Base-by-base conservation (phyloP, 1,284 basidiomycete genomes). In the Ustilago nuda region DNA sequence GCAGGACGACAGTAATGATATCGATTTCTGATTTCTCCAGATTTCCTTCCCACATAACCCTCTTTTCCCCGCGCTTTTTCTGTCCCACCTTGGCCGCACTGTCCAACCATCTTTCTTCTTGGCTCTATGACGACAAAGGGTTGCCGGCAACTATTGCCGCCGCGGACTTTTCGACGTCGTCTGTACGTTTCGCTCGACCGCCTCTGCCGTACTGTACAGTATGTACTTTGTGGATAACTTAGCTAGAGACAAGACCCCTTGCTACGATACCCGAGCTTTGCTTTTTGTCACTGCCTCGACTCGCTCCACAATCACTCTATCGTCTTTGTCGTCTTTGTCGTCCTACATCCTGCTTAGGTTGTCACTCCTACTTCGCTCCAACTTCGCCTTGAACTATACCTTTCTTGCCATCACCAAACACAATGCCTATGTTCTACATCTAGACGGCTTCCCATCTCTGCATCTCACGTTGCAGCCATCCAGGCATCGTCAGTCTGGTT, bases 41-140 rank as follows among this genome's bases (percentile, higher is more conserved):
- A 56, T 63, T 63, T 56, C 43, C 61, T 43, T 57, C 27, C 11
- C 36, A 36, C 61, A 57, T 19, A 19, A 19, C 19, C 8, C n/a
- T 50, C 48, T 50, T 50, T 50, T 50, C 48, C 48, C 48, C 48
- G 48, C 48, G 30, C 48, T 30, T 11, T 27, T 32, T 50, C 48
- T 27, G n/a, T 45, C 17, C 43, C 19, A 45, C 43, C 11, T 15
- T 19, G 7, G n/a, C 33, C 46, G 27, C 36, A 45, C 45, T 52
- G 56, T 51, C 62, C 30, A 30, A 50, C 48, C 23, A 8, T 48
- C n/a, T 52, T 36, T 46, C 46, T 53, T 37, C 54, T 43, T 33
- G 43, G 51, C 48, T 43, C 37, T 59, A 46, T 37, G 45, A 58
- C 45, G 43, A 45, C 43, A 45, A 45, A 45, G n/a, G 1, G 7